Evolutionary conservation across 208 protist species (phyloP).

Genomic region (Blastocrithidia nonstop): DNA sequence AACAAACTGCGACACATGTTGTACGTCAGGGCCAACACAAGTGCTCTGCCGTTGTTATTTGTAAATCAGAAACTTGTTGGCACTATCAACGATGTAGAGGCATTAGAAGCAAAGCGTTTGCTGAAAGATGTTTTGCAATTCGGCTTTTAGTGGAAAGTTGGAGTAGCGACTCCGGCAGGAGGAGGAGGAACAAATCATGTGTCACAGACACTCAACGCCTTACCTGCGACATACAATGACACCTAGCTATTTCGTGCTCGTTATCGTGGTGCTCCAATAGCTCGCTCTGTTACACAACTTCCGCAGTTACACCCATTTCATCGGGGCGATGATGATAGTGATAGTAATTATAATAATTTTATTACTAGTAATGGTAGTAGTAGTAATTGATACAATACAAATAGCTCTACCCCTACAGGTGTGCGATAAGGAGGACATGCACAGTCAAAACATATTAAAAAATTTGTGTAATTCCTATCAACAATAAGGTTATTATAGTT

Average conservation of each 20-base stretch:
- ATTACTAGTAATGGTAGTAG: too few relatives aligned
- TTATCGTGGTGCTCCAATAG: conserved; percentile 58
- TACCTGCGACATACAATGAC: conserved; percentile 60
- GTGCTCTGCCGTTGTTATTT: conserved; percentile 65
- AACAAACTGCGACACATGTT: conserved; percentile 34
- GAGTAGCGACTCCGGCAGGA: conserved; percentile 8
- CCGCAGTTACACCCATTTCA: conserved; percentile 51
- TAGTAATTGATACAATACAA: too few relatives aligned
- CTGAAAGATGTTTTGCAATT: conserved; percentile 84
- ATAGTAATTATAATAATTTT: too few relatives aligned
- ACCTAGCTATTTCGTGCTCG: conserved; percentile 64
- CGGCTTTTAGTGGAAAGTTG: conserved; percentile 78
- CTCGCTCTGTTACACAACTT: conserved; percentile 49
- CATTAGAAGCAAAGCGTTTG: conserved; percentile 39
- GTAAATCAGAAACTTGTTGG: conserved; percentile 71
- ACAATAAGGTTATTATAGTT: too few relatives aligned
- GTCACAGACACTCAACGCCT: conserved; percentile 30
- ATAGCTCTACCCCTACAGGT: too few relatives aligned
- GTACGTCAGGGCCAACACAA: conserved; percentile 13
- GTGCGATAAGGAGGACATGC: too few relatives aligned
- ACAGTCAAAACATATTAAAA: too few relatives aligned
- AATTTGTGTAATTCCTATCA: too few relatives aligned
- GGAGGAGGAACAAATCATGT: too few relatives aligned
- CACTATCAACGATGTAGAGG: conserved; percentile 44
- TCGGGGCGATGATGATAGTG: conserved; percentile 8